phyloP scores from a whole-genome alignment of 805 yeast genomes.

The Saturnispora dispora region DNA sequence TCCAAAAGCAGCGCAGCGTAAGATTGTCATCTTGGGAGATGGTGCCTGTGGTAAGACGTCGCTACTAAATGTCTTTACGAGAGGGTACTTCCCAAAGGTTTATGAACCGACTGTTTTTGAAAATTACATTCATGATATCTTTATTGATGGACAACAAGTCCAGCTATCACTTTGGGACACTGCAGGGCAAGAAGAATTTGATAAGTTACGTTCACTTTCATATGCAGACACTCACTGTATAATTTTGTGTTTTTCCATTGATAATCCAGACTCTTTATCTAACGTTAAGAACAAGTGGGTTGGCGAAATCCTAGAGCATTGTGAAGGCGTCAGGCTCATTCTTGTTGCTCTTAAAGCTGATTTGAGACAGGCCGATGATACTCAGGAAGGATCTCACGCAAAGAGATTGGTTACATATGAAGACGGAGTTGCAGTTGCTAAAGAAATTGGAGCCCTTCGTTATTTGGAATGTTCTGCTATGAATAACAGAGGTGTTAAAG shows the following conservation, averaged over 20 bases:
- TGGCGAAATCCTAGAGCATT: slow-evolving; percentile 92
- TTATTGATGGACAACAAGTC: slow-evolving; percentile 87
- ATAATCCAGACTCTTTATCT: slow-evolving; percentile 87
- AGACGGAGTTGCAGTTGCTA: slow-evolving; percentile 90
- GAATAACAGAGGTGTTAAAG: slow-evolving; percentile 95
- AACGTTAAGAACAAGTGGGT: slow-evolving; percentile 96
- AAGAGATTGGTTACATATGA: slow-evolving; percentile 72
- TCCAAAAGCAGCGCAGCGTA: slow-evolving; percentile 65
- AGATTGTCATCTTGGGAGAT: slow-evolving; percentile 90
- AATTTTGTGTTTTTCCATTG: slow-evolving; percentile 92
- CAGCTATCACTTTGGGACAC: slow-evolving; percentile 96
- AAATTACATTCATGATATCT: slow-evolving; percentile 93
- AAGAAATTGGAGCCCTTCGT: slow-evolving; percentile 85
- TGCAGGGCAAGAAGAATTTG: slow-evolving; percentile 98
- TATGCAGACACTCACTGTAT: slow-evolving; percentile 95
- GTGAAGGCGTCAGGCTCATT: slow-evolving; percentile 91
- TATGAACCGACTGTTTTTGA: slow-evolving; percentile 98
- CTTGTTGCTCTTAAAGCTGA: slow-evolving; percentile 94
- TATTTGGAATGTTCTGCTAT: slow-evolving; percentile 96
- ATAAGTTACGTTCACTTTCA: slow-evolving; percentile 81
- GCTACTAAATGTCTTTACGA: slow-evolving; percentile 83
- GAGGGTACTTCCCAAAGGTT: slow-evolving; percentile 97
- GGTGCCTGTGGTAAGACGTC: slow-evolving; percentile 99
- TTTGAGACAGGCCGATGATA: slow-evolving; percentile 56
- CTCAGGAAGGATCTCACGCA: slow-evolving; percentile 21